Evolutionary conservation across 2,329 filamentous ascomycete genomes (phyloP), one percentile per base, ranked within the genome.

Genomic region (Botrytis fabae): DNA sequence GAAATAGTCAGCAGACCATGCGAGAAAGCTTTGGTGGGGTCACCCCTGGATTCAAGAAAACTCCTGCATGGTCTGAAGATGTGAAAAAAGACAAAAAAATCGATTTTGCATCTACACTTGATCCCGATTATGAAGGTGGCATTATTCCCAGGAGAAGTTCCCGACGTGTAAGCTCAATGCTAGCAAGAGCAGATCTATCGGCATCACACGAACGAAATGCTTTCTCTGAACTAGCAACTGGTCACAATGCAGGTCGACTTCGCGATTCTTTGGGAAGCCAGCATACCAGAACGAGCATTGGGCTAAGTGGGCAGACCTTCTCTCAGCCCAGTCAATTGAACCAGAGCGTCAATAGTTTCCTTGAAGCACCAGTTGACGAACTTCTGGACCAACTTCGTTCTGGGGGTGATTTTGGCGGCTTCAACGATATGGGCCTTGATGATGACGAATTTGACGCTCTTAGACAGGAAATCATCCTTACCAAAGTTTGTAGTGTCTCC

Each of bases 161-260:
- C 28, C 90, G 96, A 61, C 89, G 96, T 69, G 92, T 98, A 40
- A 99, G 96, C 83, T 98, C 95, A 25, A 88, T 97, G 83, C 86
- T 98, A 70, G 95, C 95, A 25, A 88, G 95, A 78, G 92, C 93
- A 46, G 95, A 98, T 80, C 85, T 98, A 32, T 95, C 93, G 0
- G 91, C 93, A 16, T 96, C 92, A 25, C 93, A 95, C 76, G 94
- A 97, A 77, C 88, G 93, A 78, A 87, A 91, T 1, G 88, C 91
- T n/a, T 97, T 97, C 80, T 88, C 90, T 42, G 94, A 97, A 66
- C 88, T 91, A 74, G 86, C 88, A 25, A 76, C 76, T 38, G 77
- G 76, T 14, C 84, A 85, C 71, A 81, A 69, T 79, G 46, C 73
- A 35, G 83, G 71, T 77, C 82, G 77, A 82, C 84, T 80, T 71